Evolutionary conservation across 108 stramenopile genomes (phyloP), one percentile per base, ranked within the genome.

Genomic region (Nannochloropsis gaditana): DNA sequence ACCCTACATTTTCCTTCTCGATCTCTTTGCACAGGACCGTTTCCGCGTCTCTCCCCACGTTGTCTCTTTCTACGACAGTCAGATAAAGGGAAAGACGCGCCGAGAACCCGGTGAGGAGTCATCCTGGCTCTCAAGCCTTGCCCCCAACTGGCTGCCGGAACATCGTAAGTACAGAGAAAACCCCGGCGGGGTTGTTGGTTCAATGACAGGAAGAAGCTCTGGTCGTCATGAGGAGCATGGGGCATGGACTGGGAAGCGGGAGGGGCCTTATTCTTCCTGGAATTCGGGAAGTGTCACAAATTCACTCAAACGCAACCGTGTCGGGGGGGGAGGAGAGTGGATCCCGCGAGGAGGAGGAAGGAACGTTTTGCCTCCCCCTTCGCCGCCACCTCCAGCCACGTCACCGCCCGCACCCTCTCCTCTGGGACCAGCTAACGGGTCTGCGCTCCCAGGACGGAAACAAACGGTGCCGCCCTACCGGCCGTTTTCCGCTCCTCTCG

Each of bases 51-150:
- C 59, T n/a, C 59, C 2, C 59, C 3, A n/a, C 5, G 59, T 73
- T n/a, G n/a, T 73, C 59, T 73, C 59, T n/a, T 73, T 73, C 59
- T 73, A 73, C 59, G 59, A 73, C 59, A 8, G 19, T n/a, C 59
- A 73, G 59, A 73, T 73, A 15, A 73, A 73, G 59, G 59, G 59
- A 3, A 73, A 73, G 5, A n/a, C 59, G 19, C 59, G 59, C 59
- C 59, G 15, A 8, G 59, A 73, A 8, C 4, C 59, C 59, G n/a
- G 19, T 2, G 59, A 73, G 19, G 59, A 73, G n/a, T 6, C 19
- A 15, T n/a, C 19, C 59, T 73, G 59, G 59, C 59, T 73, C 59
- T n/a, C 59, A 6, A 73, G 19, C 6, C 59, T 73, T n/a, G 59
- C 59, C 2, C 59, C 59, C 59, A 73, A 73, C 6, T 73, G 59